Conservation (phyloP, 306 rosid genomes). For the Cucurbita moschata region DNA sequence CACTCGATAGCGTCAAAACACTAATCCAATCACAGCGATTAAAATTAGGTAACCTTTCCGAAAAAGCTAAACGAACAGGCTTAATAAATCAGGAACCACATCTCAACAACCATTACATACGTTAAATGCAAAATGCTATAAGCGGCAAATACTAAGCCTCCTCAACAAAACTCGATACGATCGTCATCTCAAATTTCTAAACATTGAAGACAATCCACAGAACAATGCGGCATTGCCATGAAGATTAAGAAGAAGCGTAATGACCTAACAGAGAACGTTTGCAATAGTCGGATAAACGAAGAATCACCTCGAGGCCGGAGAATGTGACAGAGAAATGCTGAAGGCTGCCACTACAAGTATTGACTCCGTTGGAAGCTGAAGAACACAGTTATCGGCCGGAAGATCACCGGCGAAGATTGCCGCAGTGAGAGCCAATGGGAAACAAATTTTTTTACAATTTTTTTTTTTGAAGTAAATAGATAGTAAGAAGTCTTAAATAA, state of each 20-base stretch:
- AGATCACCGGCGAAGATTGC: constrained; percentile 2
- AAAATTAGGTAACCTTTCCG: not conserved
- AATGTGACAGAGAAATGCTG: not conserved
- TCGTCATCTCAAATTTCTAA: not conserved
- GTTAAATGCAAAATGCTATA: not conserved
- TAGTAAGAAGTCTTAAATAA: too few relatives aligned
- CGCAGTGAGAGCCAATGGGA: not conserved
- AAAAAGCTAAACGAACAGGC: not conserved
- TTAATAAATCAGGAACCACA: not conserved
- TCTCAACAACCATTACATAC: not conserved
- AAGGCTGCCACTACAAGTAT: not conserved
- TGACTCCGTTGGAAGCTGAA: not conserved
- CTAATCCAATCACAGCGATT: not conserved
- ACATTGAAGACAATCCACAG: not conserved
- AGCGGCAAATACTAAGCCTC: not conserved
- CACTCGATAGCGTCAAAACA: not conserved
- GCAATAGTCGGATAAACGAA: not conserved
- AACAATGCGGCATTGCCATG: not conserved
- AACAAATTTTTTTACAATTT: too few relatives aligned
- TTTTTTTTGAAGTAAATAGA: too few relatives aligned
- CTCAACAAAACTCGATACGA: not conserved
- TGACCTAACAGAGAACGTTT: not conserved
- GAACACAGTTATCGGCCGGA: constrained; percentile 9
- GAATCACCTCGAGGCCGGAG: not conserved
- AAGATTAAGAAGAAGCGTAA: not conserved